Evolutionary conservation across 2,329 filamentous ascomycete genomes (phyloP).

Genomic region (Fusarium buxicola): DNA sequence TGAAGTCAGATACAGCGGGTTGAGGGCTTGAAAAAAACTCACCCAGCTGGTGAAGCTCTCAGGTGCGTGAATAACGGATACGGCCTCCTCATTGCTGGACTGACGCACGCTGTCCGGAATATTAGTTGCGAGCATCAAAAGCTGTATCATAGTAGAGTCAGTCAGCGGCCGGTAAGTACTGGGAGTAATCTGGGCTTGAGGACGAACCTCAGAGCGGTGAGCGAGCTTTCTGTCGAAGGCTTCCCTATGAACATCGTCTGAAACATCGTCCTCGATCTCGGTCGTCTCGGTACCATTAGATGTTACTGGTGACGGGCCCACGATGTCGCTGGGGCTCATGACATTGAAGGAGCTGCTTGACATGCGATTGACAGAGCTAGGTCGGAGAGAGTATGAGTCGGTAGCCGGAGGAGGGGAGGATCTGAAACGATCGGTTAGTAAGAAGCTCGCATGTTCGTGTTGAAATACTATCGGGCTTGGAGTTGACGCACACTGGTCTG

Average conservation of each 20-base stretch:
- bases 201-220: conserved; percentile 50
- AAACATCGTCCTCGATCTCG: conserved; percentile 83
- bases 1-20: conserved; percentile 35
- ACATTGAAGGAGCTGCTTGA: conserved; percentile 64
- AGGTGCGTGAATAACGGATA: conserved; percentile 92
- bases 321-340: conserved; percentile 74
- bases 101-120: conserved; percentile 68
- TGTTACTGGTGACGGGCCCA: conserved; percentile 86
- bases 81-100: conserved; percentile 77
- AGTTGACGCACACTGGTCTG: conserved; percentile 61
- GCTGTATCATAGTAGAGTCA: conserved; percentile 48
- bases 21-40: conserved; percentile 45
- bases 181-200: not conserved
- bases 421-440: conserved; percentile 40
- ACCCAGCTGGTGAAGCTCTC: conserved; percentile 86
- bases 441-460: not conserved
- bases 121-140: conserved; percentile 67
- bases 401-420: conserved; percentile 52
- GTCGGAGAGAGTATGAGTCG: conserved; percentile 64
- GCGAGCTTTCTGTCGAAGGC: conserved; percentile 17
- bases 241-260: conserved; percentile 66
- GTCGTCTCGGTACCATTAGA: conserved; percentile 86
- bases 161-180: conserved; percentile 22
- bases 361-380: conserved; percentile 61
- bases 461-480: not conserved